These are phyloP conservation scores for Botryotinia narcissicola DNA, from an alignment of 2,329 filamentous ascomycete genomes.

Conservation along the genomic window DNA sequence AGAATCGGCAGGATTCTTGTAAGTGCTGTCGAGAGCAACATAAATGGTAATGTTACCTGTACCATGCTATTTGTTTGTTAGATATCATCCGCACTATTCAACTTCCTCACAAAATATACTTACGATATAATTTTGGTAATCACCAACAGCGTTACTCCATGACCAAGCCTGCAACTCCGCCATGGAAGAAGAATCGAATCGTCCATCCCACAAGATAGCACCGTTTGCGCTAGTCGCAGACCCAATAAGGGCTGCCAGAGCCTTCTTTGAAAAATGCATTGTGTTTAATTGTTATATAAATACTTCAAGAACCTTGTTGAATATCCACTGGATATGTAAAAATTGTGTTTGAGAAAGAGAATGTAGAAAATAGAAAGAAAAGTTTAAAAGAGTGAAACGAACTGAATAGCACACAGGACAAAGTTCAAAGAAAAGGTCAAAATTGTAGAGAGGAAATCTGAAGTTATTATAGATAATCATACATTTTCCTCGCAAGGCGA, in stretches of 20 bases:
- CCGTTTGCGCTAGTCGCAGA: slow-evolving; percentile 42
- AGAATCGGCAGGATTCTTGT: slow-evolving; percentile 55
- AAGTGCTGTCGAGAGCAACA: slow-evolving; percentile 47
- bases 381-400: slow-evolving; percentile 20
- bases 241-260: slow-evolving; percentile 28
- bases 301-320: slow-evolving; percentile 15
- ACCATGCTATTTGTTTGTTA: slow-evolving; percentile 50
- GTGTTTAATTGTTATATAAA: neutral
- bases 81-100: neutral
- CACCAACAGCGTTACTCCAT: slow-evolving; percentile 65
- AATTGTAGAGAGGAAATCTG: neutral
- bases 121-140: slow-evolving; percentile 71
- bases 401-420: slow-evolving; percentile 20
- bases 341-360: neutral
- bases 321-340: slow-evolving; percentile 13
- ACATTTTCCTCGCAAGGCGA: neutral
- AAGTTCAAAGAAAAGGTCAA: slow-evolving; percentile 1
- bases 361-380: slow-evolving; percentile 4
- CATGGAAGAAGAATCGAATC: slow-evolving; percentile 58
- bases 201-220: slow-evolving; percentile 61
- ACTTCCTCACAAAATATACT: slow-evolving; percentile 8
- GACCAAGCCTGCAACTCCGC: slow-evolving; percentile 60
- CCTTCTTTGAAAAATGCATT: slow-evolving; percentile 32
- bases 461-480: neutral
- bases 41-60: slow-evolving; percentile 41